phyloP scores from a whole-genome alignment of 1,284 basidiomycete genomes.

The Apiotrichum laibachii region DNA sequence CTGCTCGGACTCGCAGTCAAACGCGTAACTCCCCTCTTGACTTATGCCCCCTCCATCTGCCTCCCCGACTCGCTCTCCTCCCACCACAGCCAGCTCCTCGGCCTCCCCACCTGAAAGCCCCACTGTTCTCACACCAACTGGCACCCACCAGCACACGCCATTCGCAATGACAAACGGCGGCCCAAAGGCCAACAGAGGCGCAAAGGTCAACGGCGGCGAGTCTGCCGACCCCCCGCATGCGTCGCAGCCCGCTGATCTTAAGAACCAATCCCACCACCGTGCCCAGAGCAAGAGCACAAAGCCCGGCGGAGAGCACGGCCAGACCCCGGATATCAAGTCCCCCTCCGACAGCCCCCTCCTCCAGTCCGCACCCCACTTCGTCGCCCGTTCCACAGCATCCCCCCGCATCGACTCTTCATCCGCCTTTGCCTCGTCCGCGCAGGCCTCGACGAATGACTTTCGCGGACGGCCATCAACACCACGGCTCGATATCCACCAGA shows the following conservation, averaged over 20 bases:
- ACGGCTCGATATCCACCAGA: too few species aligned
- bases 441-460: neutral
- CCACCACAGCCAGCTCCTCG: conserved; percentile 7
- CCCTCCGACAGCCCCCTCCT: neutral
- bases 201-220: neutral
- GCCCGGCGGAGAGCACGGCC: neutral
- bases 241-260: too few species aligned
- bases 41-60: neutral
- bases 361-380: neutral
- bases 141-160: neutral
- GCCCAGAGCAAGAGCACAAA: neutral
- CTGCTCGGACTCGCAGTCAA: too few species aligned
- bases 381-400: neutral
- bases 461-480: neutral
- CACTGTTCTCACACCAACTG: conserved; percentile 7
- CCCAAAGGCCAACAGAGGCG: neutral
- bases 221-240: neutral
- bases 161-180: neutral
- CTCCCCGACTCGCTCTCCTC: neutral
- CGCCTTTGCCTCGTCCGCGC: neutral
- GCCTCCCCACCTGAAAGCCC: conserved; percentile 19
- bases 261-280: too few species aligned
- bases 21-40: too few species aligned
- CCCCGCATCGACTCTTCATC: neutral
- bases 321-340: neutral